Conservation (phyloP, 163 green algal genomes). For the Botryococcus braunii region DNA sequence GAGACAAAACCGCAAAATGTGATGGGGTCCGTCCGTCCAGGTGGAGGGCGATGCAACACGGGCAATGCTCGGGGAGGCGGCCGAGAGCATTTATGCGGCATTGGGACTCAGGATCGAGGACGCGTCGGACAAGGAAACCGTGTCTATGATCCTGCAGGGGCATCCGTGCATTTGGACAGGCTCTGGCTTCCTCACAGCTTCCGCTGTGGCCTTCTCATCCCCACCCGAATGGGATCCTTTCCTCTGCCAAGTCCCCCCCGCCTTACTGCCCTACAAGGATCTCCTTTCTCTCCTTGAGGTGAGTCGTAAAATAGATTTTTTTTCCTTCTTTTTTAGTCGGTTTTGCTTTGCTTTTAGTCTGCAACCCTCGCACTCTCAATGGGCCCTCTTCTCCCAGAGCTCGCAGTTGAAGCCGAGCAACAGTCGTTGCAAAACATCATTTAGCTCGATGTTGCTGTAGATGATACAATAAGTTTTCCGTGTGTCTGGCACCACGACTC, state of each 20-base stretch:
- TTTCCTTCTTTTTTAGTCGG: background rate
- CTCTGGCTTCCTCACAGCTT: constrained; percentile 4
- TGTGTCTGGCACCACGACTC: too few relatives aligned
- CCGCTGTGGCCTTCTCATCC: background rate
- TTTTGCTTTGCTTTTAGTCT: too few relatives aligned
- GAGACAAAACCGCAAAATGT: too few relatives aligned
- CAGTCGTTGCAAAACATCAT: too few relatives aligned
- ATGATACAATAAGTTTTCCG: too few relatives aligned
- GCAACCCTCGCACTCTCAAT: too few relatives aligned
- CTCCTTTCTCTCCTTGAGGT: constrained; percentile 30
- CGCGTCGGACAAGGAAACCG: background rate
- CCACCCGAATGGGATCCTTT: constrained; percentile 21
- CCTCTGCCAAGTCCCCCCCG: constrained; percentile 24
- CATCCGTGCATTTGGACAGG: constrained; percentile 9
- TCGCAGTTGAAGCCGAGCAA: too few relatives aligned
- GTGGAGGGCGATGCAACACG: constrained; percentile 4
- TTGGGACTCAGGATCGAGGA: constrained; percentile 1
- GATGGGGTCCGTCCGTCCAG: constrained; percentile 1
- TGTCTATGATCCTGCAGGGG: constrained; percentile 5
- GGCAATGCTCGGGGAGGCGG: constrained; percentile 7
- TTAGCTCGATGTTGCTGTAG: too few relatives aligned
- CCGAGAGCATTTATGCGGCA: constrained; percentile 11
- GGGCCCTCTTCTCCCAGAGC: too few relatives aligned
- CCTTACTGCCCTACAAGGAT: constrained; percentile 7
- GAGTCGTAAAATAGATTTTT: background rate